phyloP scores from a whole-genome alignment of 2,329 filamentous ascomycete genomes.

The Epichloe sylvatica region DNA sequence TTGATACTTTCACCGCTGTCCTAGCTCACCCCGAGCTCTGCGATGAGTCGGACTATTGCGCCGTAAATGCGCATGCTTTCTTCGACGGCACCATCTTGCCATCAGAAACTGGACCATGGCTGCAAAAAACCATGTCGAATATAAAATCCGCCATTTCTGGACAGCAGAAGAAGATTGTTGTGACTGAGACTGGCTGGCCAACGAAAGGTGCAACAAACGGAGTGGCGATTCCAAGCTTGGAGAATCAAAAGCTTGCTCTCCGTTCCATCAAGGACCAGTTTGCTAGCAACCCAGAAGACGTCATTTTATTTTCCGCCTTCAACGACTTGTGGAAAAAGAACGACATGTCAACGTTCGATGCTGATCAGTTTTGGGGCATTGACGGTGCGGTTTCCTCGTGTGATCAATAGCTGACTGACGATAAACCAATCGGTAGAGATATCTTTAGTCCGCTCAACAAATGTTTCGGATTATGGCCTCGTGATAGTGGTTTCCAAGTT shows the following conservation, averaged over 20 bases:
- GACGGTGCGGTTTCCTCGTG: constrained; percentile 16
- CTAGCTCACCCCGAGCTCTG: constrained; percentile 56
- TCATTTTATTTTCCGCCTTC: constrained; percentile 67
- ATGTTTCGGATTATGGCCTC: neutral
- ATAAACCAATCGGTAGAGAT: neutral
- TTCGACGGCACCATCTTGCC: constrained; percentile 55
- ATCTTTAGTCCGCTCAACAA: neutral
- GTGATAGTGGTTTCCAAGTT: neutral
- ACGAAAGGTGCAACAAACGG: constrained; percentile 52
- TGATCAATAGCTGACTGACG: constrained; percentile 1
- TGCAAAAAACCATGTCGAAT: constrained; percentile 38
- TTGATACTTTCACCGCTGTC: constrained; percentile 65
- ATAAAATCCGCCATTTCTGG: constrained; percentile 29
- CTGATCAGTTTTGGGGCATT: constrained; percentile 69
- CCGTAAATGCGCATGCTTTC: constrained; percentile 73
- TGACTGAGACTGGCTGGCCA: constrained; percentile 81
- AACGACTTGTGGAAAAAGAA: constrained; percentile 69
- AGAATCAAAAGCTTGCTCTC: constrained; percentile 54
- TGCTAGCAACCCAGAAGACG: constrained; percentile 28
- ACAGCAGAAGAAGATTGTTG: constrained; percentile 58
- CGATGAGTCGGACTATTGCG: constrained; percentile 60
- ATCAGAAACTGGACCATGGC: constrained; percentile 51
- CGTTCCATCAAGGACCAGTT: constrained; percentile 49
- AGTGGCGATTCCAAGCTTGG: constrained; percentile 50
- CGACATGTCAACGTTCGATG: constrained; percentile 45